Evolutionary conservation across 805 yeast species (phyloP).

Genomic region (Nakazawaea pomicola): DNA sequence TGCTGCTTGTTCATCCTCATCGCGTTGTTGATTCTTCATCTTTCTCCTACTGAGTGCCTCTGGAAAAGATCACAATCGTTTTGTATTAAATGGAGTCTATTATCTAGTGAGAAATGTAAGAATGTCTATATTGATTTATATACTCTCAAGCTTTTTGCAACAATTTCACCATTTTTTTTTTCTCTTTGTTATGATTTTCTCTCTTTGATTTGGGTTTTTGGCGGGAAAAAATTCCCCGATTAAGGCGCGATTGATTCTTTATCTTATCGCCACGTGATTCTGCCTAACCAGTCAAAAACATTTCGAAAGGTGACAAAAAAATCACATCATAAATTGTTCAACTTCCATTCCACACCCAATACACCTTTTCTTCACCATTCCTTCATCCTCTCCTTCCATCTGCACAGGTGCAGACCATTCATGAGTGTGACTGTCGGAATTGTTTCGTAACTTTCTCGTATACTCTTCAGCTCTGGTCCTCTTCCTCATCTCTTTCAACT

Average conservation of each 20-base stretch:
- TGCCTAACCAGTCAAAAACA: neutral
- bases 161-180: too few relatives aligned
- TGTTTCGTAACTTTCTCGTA: slow-evolving; percentile 62
- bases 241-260: neutral
- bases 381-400: slow-evolving; percentile 31
- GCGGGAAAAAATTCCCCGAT: neutral
- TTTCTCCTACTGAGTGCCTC: neutral
- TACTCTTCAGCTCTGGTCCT: slow-evolving; percentile 89
- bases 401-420: slow-evolving; percentile 58
- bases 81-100: too few relatives aligned
- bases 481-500: slow-evolving; percentile 81
- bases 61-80: too few relatives aligned
- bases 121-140: neutral
- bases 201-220: too few relatives aligned
- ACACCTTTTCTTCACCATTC: slow-evolving; percentile 56
- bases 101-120: too few relatives aligned
- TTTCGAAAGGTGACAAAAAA: neutral
- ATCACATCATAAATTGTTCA: slow-evolving; percentile 60
- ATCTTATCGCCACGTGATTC: neutral
- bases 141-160: too few relatives aligned
- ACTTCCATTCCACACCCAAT: slow-evolving; percentile 78
- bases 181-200: too few relatives aligned
- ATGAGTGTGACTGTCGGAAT: slow-evolving; percentile 60
- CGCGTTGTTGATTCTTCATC: neutral
- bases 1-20: slow-evolving; percentile 5